phyloP scores from a whole-genome alignment of 257 asterid species.

The Gentiana straminea region DNA sequence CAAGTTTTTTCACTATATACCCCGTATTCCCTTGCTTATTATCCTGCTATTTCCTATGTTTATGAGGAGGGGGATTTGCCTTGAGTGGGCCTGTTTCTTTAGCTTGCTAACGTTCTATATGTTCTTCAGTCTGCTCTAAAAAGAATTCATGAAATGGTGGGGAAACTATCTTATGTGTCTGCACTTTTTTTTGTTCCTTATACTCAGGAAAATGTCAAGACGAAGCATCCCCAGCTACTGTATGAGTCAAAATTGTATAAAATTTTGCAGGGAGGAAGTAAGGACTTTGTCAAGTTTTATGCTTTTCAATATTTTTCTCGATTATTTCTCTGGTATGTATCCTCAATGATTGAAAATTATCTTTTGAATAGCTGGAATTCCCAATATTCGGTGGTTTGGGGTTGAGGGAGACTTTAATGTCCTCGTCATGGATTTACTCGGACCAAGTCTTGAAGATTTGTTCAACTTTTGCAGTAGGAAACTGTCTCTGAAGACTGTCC shows the following conservation, averaged over 20 bases:
- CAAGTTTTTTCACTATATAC: not conserved
- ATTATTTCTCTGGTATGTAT: slow-evolving; percentile 7
- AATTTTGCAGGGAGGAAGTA: slow-evolving; percentile 86
- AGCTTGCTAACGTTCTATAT: not conserved
- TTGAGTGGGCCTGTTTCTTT: not conserved
- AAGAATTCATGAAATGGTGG: not conserved
- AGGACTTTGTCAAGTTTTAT: slow-evolving; percentile 18
- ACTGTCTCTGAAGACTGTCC: slow-evolving; percentile 80
- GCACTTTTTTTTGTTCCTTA: slow-evolving; percentile 10
- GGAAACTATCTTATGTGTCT: not conserved
- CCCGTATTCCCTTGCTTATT: not conserved
- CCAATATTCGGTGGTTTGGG: slow-evolving; percentile 77
- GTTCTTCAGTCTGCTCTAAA: not conserved
- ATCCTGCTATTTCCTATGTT: not conserved
- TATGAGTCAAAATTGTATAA: slow-evolving; percentile 74
- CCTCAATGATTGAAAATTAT: slow-evolving; percentile 8
- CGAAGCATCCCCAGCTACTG: slow-evolving; percentile 69
- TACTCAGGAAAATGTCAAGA: slow-evolving; percentile 76
- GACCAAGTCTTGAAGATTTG: slow-evolving; percentile 92
- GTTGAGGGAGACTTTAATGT: slow-evolving; percentile 92
- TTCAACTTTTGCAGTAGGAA: slow-evolving; percentile 82
- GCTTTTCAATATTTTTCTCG: slow-evolving; percentile 3
- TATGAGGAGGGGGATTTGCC: not conserved
- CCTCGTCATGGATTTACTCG: slow-evolving; percentile 84
- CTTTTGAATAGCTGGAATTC: slow-evolving; percentile 60